Evolutionary conservation across 148 eudicot genomes (phyloP), one percentile per base, ranked within the genome.

Genomic region (Oxyria digyna): DNA sequence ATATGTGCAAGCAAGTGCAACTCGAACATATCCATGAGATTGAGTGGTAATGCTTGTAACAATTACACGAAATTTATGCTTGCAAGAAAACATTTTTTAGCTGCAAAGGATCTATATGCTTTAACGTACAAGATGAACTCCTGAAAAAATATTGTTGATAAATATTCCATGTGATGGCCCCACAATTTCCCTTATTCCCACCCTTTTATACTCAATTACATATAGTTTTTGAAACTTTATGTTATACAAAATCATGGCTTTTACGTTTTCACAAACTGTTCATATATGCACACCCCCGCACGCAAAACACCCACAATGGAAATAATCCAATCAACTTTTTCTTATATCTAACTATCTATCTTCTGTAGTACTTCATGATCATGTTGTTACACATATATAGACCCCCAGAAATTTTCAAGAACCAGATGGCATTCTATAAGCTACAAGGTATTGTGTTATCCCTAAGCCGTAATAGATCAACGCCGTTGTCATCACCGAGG

Each of bases 211-310:
- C 48, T 43, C 15, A 42, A 42, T 14, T 42, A 2, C 41, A 38
- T 38, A 33, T 33, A 38, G 9, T 45, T 50, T 3, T 50, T 50
- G 11, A 50, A 50, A 50, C 57, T 10, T 50, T 45, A 50, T 35
- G 6, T n/a, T 6, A 35, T 7, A 50, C 13, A 20, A 14, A 59
- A 31, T 14, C 3, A 59, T 59, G 65, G 65, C 65, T 59, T 27
- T 59, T 59, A 59, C 65, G 65, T 59, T 59, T 59, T 59, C 18
- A 59, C 65, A 59, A 59, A 59, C 65, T 3, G 37, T 27, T 59
- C 18, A 13, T 59, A 59, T 13, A 59, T 14, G 17, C 0, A 14
- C 33, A 29, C 13, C 10, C 20, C 65, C 38, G 17, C 65, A 59
- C 65, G 38, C 65, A 29, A 59, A 54, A 54, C 23, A 24, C 31